Evolutionary conservation across 148 eudicot genomes (phyloP).

Genomic region (Arbutus unedo): DNA sequence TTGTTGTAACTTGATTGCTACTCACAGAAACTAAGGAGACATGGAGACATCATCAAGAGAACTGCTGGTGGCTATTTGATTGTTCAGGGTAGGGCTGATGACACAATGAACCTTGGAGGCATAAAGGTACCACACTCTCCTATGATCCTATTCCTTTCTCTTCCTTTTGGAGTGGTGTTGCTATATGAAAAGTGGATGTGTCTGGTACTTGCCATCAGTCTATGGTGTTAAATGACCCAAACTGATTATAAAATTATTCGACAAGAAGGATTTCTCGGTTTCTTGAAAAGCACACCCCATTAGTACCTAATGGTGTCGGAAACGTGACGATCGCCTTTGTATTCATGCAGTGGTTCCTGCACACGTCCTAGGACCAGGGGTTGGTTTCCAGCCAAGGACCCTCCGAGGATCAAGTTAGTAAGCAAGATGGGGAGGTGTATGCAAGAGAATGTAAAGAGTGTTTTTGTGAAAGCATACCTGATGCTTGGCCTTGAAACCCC

Average conservation of each 20-base stretch:
- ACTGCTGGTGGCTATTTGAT: slow-evolving; percentile 60
- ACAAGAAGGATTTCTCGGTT: neutral
- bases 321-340: too few species aligned
- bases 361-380: too few species aligned
- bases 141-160: too few species aligned
- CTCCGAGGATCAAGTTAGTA: too few species aligned
- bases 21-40: slow-evolving; percentile 77
- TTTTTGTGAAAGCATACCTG: too few species aligned
- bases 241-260: neutral
- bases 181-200: neutral
- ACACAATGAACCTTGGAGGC: slow-evolving; percentile 99
- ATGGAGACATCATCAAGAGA: slow-evolving; percentile 88
- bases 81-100: slow-evolving; percentile 95
- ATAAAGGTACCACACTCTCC: slow-evolving; percentile 58
- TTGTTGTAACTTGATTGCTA: neutral
- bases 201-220: neutral
- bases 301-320: too few species aligned
- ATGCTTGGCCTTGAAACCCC: too few species aligned
- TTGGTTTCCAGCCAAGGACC: too few species aligned
- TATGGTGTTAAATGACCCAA: neutral
- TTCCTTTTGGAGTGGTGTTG: neutral
- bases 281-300: neutral
- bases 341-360: too few species aligned
- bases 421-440: too few species aligned
- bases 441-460: too few species aligned